Conservation (phyloP, 257 asterid species). For the Solanum gracilifrons region DNA sequence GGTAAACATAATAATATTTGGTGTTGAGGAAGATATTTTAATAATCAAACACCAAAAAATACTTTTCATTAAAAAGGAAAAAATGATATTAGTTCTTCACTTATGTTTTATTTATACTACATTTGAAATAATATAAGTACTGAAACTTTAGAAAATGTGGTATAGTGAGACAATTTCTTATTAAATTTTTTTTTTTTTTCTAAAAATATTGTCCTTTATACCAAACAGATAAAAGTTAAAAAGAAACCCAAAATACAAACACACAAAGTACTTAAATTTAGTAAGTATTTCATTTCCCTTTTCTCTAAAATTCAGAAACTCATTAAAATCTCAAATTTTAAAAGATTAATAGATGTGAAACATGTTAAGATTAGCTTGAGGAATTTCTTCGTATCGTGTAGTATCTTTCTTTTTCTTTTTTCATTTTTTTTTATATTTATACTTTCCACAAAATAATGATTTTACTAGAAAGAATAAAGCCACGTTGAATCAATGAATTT, state of each 20-base stretch:
- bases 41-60: background rate
- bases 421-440: no score
- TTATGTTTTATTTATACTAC: background rate
- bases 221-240: background rate
- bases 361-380: background rate
- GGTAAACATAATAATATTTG: background rate
- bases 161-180: background rate
- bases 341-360: no score
- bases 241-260: background rate
- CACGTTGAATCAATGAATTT: no score
- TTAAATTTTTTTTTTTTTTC: background rate
- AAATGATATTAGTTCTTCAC: background rate
- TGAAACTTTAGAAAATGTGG: background rate
- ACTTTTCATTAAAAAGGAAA: background rate
- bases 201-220: background rate
- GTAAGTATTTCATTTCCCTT: background rate
- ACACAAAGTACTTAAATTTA: background rate
- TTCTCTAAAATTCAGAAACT: background rate
- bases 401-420: no score
- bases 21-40: background rate
- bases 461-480: no score
- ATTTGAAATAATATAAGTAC: background rate
- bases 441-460: background rate
- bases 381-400: background rate
- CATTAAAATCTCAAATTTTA: no score